Evolutionary conservation across 2,329 filamentous ascomycete species (phyloP), one percentile per base, ranked within the genome.

Genomic region (Bipolaris victoriae): DNA sequence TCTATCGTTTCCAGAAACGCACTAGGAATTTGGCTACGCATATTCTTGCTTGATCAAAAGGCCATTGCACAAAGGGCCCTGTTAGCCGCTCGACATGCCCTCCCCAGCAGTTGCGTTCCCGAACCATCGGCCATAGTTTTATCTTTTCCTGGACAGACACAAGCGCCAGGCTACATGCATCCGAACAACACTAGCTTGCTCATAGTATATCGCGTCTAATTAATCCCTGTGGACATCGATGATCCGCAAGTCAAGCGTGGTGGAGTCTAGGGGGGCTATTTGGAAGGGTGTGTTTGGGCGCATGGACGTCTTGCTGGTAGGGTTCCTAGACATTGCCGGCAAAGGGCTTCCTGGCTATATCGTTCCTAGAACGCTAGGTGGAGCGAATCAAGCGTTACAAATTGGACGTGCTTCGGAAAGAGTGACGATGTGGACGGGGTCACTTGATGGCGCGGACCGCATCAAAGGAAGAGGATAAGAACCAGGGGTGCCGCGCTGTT

Each of bases 1-100:
- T 55, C 29, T 40, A 40, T 51, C 49, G 52, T 55, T 57, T 57
- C 54, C 51, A 57, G 54, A 57, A 57, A 52, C 49, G 18, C 36
- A 44, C 49, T 44, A 52, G 51, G 31, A 41, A 43, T 18, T 43
- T 37, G 49, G 26, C 49, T 48, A 57, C 49, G 54, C 49, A 36
- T 37, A 20, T 47, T 48, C 43, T 46, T 50, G 49, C 33, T 45
- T 41, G 43, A 33, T 47, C 44, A 46, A 46, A n/a, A 37, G 18
- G 24, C 46, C 26, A 37, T 24, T 26, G 22, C 16, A 20, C 45
- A 40, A 29, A 31, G 29, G 49, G 46, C 20, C 46, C 45, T 39
- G 49, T 50, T 44, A 37, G 54, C 54, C 54, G 54, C 54, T 57
- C 54, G 54, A 57, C 54, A 53, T 57, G 54, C 54, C 54, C 54